These are phyloP conservation scores for Curvularia lunata DNA, from an alignment of 2,329 filamentous ascomycete genomes.

Conservation along the genomic window DNA sequence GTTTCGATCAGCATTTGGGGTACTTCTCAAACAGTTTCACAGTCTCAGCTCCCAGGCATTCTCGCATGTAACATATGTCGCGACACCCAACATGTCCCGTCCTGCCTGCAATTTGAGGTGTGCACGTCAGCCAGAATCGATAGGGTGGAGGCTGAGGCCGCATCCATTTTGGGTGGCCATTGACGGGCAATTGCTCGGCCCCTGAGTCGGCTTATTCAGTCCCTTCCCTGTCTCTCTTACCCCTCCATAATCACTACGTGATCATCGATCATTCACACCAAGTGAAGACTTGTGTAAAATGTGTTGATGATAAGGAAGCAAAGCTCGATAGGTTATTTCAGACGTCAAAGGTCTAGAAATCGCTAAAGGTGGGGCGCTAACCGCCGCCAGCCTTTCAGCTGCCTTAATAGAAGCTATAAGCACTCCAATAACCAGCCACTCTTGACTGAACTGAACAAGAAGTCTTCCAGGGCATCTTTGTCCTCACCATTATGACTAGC, in stretches of 20 bases:
- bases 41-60: conserved; percentile 13
- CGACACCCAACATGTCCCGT: conserved; percentile 3
- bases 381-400: neutral
- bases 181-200: neutral
- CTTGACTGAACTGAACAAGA: neutral
- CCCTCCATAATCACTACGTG: neutral
- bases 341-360: neutral
- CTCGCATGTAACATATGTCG: conserved; percentile 23
- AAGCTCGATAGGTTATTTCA: neutral
- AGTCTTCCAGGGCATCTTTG: neutral
- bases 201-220: neutral
- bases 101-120: conserved; percentile 1
- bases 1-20: conserved; percentile 19
- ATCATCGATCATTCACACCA: neutral
- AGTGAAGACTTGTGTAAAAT: neutral
- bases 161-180: neutral
- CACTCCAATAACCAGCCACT: neutral
- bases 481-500: neutral
- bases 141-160: conserved; percentile 1
- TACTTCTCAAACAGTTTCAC: conserved; percentile 21
- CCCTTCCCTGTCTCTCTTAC: neutral
- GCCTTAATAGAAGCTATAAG: neutral
- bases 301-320: neutral
- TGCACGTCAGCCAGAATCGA: neutral
- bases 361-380: neutral